phyloP scores from a whole-genome alignment of 2,329 filamentous ascomycete species.

The Exophiala calicioides region DNA sequence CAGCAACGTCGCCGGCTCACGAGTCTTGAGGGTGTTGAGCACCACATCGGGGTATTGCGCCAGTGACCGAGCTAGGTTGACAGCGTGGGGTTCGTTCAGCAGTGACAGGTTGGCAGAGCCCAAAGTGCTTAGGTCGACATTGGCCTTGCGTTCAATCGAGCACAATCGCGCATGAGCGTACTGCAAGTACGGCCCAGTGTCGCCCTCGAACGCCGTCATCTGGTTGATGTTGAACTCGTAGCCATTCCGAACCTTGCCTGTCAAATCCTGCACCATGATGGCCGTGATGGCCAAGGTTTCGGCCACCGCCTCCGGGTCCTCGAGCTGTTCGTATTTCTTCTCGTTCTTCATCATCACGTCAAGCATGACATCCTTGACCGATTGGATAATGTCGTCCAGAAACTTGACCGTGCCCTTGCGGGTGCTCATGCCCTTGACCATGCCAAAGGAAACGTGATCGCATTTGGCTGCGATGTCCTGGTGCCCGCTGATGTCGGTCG shows the following conservation, averaged over 20 bases:
- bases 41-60: constrained; percentile 67
- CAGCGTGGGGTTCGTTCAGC: constrained; percentile 62
- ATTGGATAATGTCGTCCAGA: constrained; percentile 69
- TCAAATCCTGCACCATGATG: constrained; percentile 99
- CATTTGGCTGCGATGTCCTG: constrained; percentile 61
- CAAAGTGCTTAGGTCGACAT: constrained; percentile 50
- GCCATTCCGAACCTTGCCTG: constrained; percentile 74
- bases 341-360: constrained; percentile 92
- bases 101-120: constrained; percentile 59
- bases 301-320: constrained; percentile 75
- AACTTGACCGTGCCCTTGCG: constrained; percentile 74
- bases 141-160: constrained; percentile 61
- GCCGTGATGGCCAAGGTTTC: constrained; percentile 89
- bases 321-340: constrained; percentile 86
- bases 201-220: constrained; percentile 67
- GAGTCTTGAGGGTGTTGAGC: constrained; percentile 62
- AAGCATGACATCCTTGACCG: constrained; percentile 94
- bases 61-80: constrained; percentile 62
- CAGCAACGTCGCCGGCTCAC: constrained; percentile 67
- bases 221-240: constrained; percentile 66
- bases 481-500: constrained; percentile 61
- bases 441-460: constrained; percentile 66
- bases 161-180: constrained; percentile 64
- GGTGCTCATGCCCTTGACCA: constrained; percentile 66
- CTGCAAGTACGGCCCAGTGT: constrained; percentile 66